Base-by-base conservation (phyloP, 257 asterid genomes). In the Ligustrum vulgare region DNA sequence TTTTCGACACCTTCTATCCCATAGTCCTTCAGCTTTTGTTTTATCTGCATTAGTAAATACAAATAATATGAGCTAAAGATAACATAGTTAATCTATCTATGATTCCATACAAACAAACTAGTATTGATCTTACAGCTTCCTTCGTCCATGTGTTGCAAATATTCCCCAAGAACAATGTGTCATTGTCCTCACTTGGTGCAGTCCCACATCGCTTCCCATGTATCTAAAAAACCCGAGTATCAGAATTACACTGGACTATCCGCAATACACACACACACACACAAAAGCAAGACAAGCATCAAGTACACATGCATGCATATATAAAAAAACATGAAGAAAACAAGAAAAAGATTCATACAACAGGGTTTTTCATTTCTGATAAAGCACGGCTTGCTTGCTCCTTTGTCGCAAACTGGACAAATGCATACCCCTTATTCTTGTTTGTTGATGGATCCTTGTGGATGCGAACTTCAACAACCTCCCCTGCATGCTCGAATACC, bases 61-160 rank as follows among this genome's bases (percentile, higher is more conserved):
- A 54, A 63, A 33, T 5, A 35, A 41, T 62, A 32, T 39, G 54
- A 69, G 71, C 65, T 36, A 73, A 7, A n/a, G 69, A 64, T 36
- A 68, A 35, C 13, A 66, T 75, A 25, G 25, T 16, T 15, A 20
- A 71, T 41, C 33, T 1, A 71, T 41, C 33, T 1, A 41, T 10
- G 49, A 41, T 41, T 11, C 49, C 12, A 41, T 41, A 11, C 49
- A 41, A 41, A 41, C 13, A 41, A 41, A 41, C 49, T 28, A 28
- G 31, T 28, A 28, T 28, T 28, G 31, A 79, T 33, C 49, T 41
- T 41, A 41, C 49, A 45, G 93, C 93, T 72, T 89, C 91, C 71
- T 85, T 86, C 37, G 93, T 89, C 93, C 93, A 89, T 58, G 93
- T 85, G 74, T 83, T 89, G 85, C 88, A 89, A 47, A 89, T 86